Evolutionary conservation across 805 yeast species (phyloP).

Genomic region (Monosporozyma aerobia): DNA sequence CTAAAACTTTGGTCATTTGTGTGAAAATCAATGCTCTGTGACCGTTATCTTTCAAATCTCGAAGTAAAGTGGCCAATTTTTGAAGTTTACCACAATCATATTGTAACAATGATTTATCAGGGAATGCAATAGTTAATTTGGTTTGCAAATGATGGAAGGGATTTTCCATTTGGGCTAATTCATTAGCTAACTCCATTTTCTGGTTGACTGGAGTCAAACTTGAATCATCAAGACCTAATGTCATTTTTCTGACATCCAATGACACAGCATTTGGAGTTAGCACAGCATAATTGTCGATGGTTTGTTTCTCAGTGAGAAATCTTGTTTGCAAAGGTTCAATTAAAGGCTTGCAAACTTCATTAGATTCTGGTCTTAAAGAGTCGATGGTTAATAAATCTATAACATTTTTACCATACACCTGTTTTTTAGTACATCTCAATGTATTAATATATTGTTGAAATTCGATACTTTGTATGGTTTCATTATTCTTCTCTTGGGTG

Average conservation of each 20-base stretch:
- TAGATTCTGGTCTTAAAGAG: constrained; percentile 2
- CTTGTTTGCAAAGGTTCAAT: constrained; percentile 37
- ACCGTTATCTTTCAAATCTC: constrained; percentile 72
- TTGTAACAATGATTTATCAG: constrained; percentile 84
- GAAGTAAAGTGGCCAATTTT: constrained; percentile 64
- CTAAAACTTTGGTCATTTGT: constrained; percentile 95
- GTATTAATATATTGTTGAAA: constrained; percentile 56
- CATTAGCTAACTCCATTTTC: constrained; percentile 16
- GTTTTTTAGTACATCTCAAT: constrained; percentile 54
- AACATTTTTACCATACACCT: constrained; percentile 58
- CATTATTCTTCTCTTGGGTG: constrained; percentile 43
- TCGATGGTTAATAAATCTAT: constrained; percentile 33
- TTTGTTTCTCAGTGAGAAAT: constrained; percentile 35
- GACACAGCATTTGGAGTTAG: constrained; percentile 83
- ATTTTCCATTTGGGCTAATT: constrained; percentile 24
- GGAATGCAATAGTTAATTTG: constrained; percentile 85
- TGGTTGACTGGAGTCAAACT: constrained; percentile 21
- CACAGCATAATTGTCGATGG: constrained; percentile 69
- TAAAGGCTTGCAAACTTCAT: constrained; percentile 22
- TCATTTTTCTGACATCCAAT: constrained; percentile 50
- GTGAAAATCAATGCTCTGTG: constrained; percentile 94
- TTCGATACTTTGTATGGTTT: constrained; percentile 42
- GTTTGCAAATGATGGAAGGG: constrained; percentile 80
- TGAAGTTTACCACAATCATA: constrained; percentile 97
- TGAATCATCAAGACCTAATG: constrained; percentile 20